Evolutionary conservation across 306 rosid species (phyloP), one percentile per base, ranked within the genome.

Genomic region (Trifolium subterraneum): DNA sequence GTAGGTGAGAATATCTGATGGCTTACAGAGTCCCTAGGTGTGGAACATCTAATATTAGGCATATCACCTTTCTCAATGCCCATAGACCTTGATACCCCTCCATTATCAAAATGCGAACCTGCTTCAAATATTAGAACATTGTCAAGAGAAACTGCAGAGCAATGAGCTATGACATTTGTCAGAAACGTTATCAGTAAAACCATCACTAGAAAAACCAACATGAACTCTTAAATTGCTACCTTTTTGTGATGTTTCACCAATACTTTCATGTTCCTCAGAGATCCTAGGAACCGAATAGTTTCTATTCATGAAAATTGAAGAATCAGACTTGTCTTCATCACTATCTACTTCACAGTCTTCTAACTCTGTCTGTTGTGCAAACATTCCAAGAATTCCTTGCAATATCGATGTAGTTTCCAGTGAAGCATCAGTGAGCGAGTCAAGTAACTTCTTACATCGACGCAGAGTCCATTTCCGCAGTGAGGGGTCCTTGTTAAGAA

Each of bases 301-400:
- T 60, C 66, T 78, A 70, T 81, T 81, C 64, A 74, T 33, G 78
- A 72, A 80, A 71, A 64, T 81, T 15, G 82, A 78, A 41, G 86
- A 71, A 87, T 85, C 90, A 54, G 87, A 81, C 70, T 70, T 80
- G 73, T 88, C 90, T 66, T 77, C 97, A 79, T 87, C 97, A 64
- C 86, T 88, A n/a, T 86, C 88, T 25, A 51, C 73, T 61, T 73
- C 89, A 83, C 69, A 75, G 63, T 79, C 90, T 55, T 75, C 90
- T 23, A 71, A 33, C 41, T 79, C 81, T 62, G 79, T 78, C 81
- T 73, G 72, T 67, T 84, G 80, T 13, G 69, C 48, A 72, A 86
- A 78, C 78, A 83, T 81, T 79, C 71, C 82, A 72, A 88, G 78
- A 67, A 87, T 76, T 76, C 77, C 88, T 71, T 86, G 82, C 69